Percentiles rank a stretch among this genome's conserved stretches.
These are phyloP conservation scores for Paecilomyces niveus DNA, from an alignment of 2,329 filamentous ascomycete genomes.

Conservation along the genomic window DNA sequence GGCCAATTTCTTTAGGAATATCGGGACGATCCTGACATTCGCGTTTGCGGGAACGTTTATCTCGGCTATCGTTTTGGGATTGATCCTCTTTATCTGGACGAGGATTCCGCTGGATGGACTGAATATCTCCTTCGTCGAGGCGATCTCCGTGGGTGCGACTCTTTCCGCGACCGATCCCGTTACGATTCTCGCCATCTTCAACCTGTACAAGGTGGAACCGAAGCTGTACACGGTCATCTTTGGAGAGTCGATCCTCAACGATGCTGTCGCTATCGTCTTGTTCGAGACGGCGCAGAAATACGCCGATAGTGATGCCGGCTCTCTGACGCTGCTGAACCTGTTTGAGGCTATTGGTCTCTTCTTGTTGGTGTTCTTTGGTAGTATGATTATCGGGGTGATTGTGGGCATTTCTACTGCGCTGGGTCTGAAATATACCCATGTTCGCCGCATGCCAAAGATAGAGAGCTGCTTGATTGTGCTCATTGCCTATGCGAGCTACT, in stretches of 20 bases:
- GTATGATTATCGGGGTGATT: constrained; percentile 77
- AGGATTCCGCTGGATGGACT: constrained; percentile 78
- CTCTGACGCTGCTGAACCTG: constrained; percentile 71
- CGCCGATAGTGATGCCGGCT: constrained; percentile 61
- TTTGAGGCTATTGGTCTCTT: constrained; percentile 92
- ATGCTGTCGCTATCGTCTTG: constrained; percentile 95
- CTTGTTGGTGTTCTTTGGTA: constrained; percentile 92
- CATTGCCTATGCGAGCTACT: constrained; percentile 94
- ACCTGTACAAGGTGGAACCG: constrained; percentile 97
- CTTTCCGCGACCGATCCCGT: constrained; percentile 95
- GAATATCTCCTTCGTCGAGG: constrained; percentile 85
- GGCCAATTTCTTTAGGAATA: constrained; percentile 98
- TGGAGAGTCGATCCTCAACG: constrained; percentile 95
- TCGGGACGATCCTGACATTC: constrained; percentile 94
- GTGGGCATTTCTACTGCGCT: constrained; percentile 84
- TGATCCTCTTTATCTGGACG: constrained; percentile 85
- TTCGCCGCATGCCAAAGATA: constrained; percentile 88
- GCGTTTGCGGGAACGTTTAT: constrained; percentile 96
- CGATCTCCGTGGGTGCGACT: constrained; percentile 92
- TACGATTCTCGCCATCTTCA: constrained; percentile 97
- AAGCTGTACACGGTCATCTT: constrained; percentile 99
- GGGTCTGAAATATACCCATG: constrained; percentile 87
- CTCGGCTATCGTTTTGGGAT: constrained; percentile 86
- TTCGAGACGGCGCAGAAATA: constrained; percentile 97
- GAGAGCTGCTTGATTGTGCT: constrained; percentile 92